A percentile compares a stretch with the other conserved stretches of the same genome.
Evolutionary conservation across 768 basidiomycete genomes (phyloP).

Genomic region (Neoboletus brunneissimus): DNA sequence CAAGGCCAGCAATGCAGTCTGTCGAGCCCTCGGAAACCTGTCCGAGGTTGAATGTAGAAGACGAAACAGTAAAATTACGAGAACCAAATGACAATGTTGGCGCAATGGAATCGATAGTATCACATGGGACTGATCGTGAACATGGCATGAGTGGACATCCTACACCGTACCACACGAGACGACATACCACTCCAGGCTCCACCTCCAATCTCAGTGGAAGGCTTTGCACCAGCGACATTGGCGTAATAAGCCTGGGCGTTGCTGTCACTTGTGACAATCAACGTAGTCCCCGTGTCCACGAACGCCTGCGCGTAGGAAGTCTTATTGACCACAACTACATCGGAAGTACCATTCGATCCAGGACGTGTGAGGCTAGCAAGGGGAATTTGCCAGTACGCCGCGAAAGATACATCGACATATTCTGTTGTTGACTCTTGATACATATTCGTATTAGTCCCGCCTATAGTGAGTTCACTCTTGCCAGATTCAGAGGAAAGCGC

Average conservation of each 20-base stretch:
- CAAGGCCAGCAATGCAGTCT: slow-evolving; percentile 39
- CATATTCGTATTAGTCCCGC: slow-evolving; percentile 46
- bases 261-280: slow-evolving; percentile 27
- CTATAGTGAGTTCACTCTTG: slow-evolving; percentile 53
- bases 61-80: slow-evolving; percentile 35
- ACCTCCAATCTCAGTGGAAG: slow-evolving; percentile 21
- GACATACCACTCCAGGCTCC: slow-evolving; percentile 38
- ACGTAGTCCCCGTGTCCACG: slow-evolving; percentile 34
- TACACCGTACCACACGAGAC: background rate
- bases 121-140: slow-evolving; percentile 33
- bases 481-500: slow-evolving; percentile 40
- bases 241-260: slow-evolving; percentile 30
- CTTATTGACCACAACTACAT: slow-evolving; percentile 26
- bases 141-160: background rate
- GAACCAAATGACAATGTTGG: slow-evolving; percentile 41
- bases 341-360: slow-evolving; percentile 15
- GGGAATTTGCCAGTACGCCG: slow-evolving; percentile 39
- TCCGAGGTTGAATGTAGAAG: slow-evolving; percentile 44
- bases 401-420: slow-evolving; percentile 31
- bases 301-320: slow-evolving; percentile 28
- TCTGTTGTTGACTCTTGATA: slow-evolving; percentile 45
- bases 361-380: slow-evolving; percentile 30
- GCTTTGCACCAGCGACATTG: slow-evolving; percentile 30
- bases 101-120: slow-evolving; percentile 19
- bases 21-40: slow-evolving; percentile 26